A percentile compares a stretch with the other conserved stretches of the same genome.
phyloP scores from a whole-genome alignment of 345 rosid genomes.

The Lepidium aucheri region DNA sequence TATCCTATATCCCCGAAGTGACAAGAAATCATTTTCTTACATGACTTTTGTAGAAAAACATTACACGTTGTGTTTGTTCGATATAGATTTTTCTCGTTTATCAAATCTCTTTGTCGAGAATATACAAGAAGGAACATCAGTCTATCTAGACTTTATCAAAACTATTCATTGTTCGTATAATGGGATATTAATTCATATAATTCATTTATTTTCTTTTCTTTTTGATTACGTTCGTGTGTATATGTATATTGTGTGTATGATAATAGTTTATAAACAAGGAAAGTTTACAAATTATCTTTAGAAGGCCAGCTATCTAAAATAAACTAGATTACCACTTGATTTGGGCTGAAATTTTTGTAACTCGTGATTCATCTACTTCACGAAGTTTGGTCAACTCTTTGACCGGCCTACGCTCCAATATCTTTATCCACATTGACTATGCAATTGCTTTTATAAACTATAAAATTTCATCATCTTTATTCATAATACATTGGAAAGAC shows the following conservation, averaged over 20 bases:
- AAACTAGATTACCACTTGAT: not conserved
- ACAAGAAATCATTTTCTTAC: not conserved
- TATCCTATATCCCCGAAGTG: no score
- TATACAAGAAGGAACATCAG: not conserved
- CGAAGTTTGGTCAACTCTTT: not conserved
- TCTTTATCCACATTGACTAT: not conserved
- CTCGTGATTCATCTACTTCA: not conserved
- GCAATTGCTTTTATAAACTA: not conserved
- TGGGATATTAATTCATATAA: not conserved
- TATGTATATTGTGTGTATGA: not conserved
- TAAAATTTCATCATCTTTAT: not conserved
- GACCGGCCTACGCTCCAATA: not conserved
- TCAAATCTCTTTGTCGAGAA: not conserved
- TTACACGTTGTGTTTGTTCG: not conserved
- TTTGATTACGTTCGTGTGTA: not conserved
- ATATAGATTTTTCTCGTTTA: not conserved
- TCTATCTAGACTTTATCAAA: not conserved
- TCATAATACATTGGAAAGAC: no score
- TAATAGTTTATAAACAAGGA: not conserved
- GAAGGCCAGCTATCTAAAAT: not conserved
- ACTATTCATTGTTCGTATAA: not conserved
- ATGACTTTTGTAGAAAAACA: not conserved
- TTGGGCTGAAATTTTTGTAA: not conserved
- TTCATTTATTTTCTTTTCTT: not conserved
- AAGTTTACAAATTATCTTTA: not conserved